These are phyloP conservation scores for Acanthochlamys bracteata DNA, from an alignment of 106 monocot genomes.

Conservation along the genomic window DNA sequence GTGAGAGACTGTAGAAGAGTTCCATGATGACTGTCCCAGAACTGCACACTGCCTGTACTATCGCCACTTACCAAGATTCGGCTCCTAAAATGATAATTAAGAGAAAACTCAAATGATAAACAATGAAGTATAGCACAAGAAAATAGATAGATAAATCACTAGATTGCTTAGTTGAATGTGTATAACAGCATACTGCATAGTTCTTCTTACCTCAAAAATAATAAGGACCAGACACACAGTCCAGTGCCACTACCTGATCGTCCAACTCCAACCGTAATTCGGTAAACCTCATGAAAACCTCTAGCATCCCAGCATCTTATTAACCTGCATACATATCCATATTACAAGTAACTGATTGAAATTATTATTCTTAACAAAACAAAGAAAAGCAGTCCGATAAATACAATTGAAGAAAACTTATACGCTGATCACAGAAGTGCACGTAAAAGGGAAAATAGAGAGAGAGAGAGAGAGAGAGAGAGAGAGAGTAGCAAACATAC, in stretches of 20 bases:
- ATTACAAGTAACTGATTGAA: not conserved
- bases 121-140: not conserved
- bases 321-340: constrained; percentile 32
- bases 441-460: not conserved
- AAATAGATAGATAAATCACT: not conserved
- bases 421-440: not conserved
- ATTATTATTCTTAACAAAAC: not conserved
- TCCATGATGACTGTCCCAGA: constrained; percentile 87
- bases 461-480: not conserved
- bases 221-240: constrained; percentile 82
- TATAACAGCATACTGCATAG: not conserved
- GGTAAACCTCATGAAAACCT: constrained; percentile 57
- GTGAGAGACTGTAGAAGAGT: constrained; percentile 74
- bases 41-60: constrained; percentile 92
- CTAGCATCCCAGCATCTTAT: constrained; percentile 83
- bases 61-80: constrained; percentile 93
- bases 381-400: not conserved
- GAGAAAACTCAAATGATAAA: not conserved
- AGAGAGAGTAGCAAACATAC: constrained; percentile 29
- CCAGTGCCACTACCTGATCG: constrained; percentile 54
- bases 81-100: constrained; percentile 31
- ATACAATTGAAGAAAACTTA: not conserved
- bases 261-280: constrained; percentile 84
- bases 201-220: constrained; percentile 60
- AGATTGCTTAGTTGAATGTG: not conserved